Evolutionary conservation across 352 stramenopile species (phyloP).

Genomic region (Globisporangium rhizosaccharum): DNA sequence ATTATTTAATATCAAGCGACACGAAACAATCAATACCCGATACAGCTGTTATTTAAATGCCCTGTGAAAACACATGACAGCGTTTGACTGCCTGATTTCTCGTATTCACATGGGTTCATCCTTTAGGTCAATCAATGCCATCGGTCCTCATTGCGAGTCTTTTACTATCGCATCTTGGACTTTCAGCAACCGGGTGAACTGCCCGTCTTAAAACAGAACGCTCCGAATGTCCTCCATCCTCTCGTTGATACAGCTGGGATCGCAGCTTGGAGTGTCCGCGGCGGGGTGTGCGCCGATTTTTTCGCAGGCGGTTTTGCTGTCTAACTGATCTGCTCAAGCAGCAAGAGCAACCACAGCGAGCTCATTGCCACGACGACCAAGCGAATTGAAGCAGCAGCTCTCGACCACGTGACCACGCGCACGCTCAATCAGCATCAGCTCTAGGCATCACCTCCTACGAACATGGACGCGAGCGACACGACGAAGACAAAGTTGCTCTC

Average conservation of each 20-base stretch:
- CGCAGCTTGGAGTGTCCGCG: neutral
- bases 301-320: neutral
- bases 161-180: neutral
- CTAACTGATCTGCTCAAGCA: neutral
- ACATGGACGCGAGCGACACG: conserved; percentile 6
- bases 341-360: neutral
- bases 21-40: too few species aligned
- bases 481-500: conserved; percentile 13
- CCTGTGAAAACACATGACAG: too few species aligned
- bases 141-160: neutral
- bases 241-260: neutral
- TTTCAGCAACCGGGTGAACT: neutral
- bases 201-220: too few species aligned
- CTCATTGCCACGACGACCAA: too few species aligned
- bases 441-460: neutral
- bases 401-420: neutral
- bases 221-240: conserved; percentile 1
- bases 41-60: too few species aligned
- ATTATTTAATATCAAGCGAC: neutral
- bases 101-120: neutral
- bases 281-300: neutral
- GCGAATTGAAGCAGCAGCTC: too few species aligned
- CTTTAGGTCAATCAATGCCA: neutral
- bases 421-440: neutral
- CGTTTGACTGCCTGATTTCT: neutral